A percentile compares a stretch with the other conserved stretches of the same genome.
phyloP scores from a whole-genome alignment of 2,329 filamentous ascomycete genomes.

The Chaetoscypha palmicola region DNA sequence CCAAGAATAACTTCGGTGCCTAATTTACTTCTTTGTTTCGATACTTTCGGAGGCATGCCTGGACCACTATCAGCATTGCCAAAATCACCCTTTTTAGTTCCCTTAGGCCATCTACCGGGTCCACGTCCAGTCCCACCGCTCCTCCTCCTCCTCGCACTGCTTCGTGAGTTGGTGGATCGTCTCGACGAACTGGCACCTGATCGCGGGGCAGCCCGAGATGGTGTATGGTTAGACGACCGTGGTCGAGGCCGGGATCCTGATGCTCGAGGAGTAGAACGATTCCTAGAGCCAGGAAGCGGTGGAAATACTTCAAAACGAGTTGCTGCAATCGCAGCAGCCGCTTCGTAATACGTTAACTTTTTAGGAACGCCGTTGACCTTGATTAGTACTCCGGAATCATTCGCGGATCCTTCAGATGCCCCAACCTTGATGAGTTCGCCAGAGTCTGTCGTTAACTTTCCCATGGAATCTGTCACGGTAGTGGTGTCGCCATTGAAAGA shows the following conservation, averaged over 20 bases:
- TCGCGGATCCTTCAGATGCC: slow-evolving; percentile 14
- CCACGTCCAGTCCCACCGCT: slow-evolving; percentile 57
- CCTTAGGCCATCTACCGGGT: slow-evolving; percentile 60
- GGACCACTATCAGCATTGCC: slow-evolving; percentile 60
- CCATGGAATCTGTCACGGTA: slow-evolving; percentile 23
- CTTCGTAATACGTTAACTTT: slow-evolving; percentile 25
- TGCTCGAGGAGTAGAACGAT: slow-evolving; percentile 34
- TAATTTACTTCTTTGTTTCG: slow-evolving; percentile 27
- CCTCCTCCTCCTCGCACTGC: slow-evolving; percentile 45
- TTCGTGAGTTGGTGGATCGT: slow-evolving; percentile 22
- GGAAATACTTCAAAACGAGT: slow-evolving; percentile 75
- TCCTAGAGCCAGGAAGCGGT: slow-evolving; percentile 45
- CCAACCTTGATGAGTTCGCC: slow-evolving; percentile 16
- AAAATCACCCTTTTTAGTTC: slow-evolving; percentile 62
- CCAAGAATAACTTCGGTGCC: slow-evolving; percentile 29
- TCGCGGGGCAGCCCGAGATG: slow-evolving; percentile 18
- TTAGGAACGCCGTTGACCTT: slow-evolving; percentile 23
- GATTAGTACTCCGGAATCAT: slow-evolving; percentile 13
- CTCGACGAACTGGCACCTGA: slow-evolving; percentile 22
- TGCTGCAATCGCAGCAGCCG: slow-evolving; percentile 48
- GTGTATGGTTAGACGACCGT: slow-evolving; percentile 16
- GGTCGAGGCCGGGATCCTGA: slow-evolving; percentile 20
- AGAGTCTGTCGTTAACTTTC: slow-evolving; percentile 24
- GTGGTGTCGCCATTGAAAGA: slow-evolving; percentile 22
- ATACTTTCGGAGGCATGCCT: slow-evolving; percentile 48